Conservation (phyloP, 441 rosid genomes). For the Eutrema salsugineum region DNA sequence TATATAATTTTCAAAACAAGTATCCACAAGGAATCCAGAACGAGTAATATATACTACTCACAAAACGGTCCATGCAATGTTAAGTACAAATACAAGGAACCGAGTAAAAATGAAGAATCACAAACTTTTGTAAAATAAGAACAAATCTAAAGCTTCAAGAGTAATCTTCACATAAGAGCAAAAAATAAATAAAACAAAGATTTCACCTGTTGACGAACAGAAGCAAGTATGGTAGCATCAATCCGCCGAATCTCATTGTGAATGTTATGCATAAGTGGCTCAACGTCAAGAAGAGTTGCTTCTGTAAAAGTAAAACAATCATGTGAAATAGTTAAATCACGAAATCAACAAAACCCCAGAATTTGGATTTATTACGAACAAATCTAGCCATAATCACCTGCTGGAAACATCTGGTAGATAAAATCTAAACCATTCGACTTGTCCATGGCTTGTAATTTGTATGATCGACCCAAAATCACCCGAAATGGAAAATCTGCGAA, state of each 20-base stretch:
- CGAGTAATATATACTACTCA: neutral
- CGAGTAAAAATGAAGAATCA: neutral
- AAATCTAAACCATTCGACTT: slow-evolving; percentile 70
- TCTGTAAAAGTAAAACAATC: slow-evolving; percentile 35
- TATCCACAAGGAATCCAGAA: too few relatives aligned
- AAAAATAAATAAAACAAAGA: neutral
- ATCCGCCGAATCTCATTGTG: slow-evolving; percentile 73
- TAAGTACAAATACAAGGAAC: neutral
- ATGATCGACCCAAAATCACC: neutral
- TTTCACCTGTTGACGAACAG: slow-evolving; percentile 86
- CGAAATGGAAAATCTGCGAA: neutral
- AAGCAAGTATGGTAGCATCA: slow-evolving; percentile 75
- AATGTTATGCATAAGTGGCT: slow-evolving; percentile 87
- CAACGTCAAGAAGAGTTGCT: slow-evolving; percentile 83
- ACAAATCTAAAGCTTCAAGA: neutral
- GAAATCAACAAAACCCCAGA: too few relatives aligned
- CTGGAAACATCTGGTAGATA: slow-evolving; percentile 84
- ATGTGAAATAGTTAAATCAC: too few relatives aligned
- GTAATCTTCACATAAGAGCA: too few relatives aligned
- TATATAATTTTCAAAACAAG: too few relatives aligned
- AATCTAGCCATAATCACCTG: slow-evolving; percentile 40
- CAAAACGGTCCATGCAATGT: neutral
- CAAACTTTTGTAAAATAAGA: neutral
- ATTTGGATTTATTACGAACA: neutral
- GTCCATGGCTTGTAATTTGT: slow-evolving; percentile 44